These are phyloP conservation scores for Limnomonas spitsbergensis DNA, from an alignment of 139 green algal species.

Conservation along the genomic window DNA sequence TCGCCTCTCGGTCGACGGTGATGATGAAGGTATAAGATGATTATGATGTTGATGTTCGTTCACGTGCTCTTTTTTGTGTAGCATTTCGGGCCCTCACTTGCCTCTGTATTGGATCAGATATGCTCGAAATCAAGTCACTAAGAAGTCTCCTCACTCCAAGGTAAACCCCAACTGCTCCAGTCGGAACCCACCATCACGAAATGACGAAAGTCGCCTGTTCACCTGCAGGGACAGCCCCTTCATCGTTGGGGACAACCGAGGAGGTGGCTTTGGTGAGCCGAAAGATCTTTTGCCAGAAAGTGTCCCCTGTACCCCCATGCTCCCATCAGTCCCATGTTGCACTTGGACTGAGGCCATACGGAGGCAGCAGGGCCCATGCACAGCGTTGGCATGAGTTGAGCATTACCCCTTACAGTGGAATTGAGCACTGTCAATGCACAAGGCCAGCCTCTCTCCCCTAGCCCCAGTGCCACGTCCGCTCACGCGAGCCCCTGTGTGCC, in stretches of 20 bases:
- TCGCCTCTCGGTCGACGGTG: background rate
- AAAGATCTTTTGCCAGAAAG: background rate
- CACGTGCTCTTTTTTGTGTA: background rate
- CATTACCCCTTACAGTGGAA: too few relatives aligned
- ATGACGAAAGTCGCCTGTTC: too few relatives aligned
- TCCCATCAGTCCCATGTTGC: too few relatives aligned
- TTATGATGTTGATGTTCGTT: background rate
- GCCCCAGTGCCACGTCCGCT: background rate
- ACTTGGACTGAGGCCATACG: too few relatives aligned
- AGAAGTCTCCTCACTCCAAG: constrained; percentile 5
- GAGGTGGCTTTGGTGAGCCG: constrained; percentile 77
- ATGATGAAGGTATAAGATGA: background rate
- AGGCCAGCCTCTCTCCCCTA: background rate
- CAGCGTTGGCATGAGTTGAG: too few relatives aligned
- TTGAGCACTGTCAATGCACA: background rate
- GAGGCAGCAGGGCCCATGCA: too few relatives aligned
- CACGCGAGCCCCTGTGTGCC: too few relatives aligned
- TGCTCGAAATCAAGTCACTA: constrained; percentile 4
- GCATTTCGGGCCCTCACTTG: background rate
- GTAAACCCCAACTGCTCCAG: background rate
- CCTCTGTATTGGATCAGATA: background rate
- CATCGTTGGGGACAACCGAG: constrained; percentile 68
- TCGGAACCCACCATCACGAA: background rate
- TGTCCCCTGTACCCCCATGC: too few relatives aligned
- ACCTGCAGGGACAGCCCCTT: constrained; percentile 67